A percentile compares a stretch with the other conserved stretches of the same genome.
phyloP scores from a whole-genome alignment of 2,329 filamentous ascomycete species.

The Eurotiales sp. region DNA sequence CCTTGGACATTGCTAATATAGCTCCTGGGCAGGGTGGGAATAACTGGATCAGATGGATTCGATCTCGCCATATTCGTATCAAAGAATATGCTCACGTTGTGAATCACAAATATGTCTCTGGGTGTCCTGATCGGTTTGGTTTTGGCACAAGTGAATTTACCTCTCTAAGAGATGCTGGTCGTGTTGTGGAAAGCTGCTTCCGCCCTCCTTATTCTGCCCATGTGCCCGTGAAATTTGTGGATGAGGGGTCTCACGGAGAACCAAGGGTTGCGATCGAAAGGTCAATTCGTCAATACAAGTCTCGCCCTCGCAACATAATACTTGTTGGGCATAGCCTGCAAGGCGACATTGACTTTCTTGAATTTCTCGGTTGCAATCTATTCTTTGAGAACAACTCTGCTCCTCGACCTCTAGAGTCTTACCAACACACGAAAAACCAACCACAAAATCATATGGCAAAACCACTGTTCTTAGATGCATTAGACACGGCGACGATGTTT shows the following conservation, averaged over 20 bases:
- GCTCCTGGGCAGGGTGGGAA: constrained; percentile 59
- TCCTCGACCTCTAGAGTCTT: background rate
- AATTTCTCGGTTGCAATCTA: constrained; percentile 59
- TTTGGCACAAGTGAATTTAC: constrained; percentile 59
- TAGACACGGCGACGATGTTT: constrained; percentile 73
- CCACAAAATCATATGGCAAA: background rate
- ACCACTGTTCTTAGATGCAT: constrained; percentile 55
- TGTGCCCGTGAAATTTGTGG: constrained; percentile 15
- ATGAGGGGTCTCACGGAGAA: constrained; percentile 7
- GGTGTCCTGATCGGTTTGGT: constrained; percentile 76
- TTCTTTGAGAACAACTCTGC: constrained; percentile 16
- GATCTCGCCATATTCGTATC: constrained; percentile 72
- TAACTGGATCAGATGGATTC: constrained; percentile 66
- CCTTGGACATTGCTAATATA: constrained; percentile 51
- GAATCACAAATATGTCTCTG: constrained; percentile 66
- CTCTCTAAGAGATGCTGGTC: constrained; percentile 41
- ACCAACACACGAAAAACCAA: background rate
- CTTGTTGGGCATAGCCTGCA: constrained; percentile 73
- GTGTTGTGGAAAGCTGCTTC: constrained; percentile 53
- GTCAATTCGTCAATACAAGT: constrained; percentile 14
- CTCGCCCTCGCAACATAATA: constrained; percentile 56
- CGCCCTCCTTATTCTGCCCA: constrained; percentile 50
- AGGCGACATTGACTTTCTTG: constrained; percentile 66
- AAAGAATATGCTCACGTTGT: constrained; percentile 61
- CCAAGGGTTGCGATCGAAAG: constrained; percentile 4